Conservation (phyloP, 1,284 basidiomycete species). For the Ceratobasidium sp. region DNA sequence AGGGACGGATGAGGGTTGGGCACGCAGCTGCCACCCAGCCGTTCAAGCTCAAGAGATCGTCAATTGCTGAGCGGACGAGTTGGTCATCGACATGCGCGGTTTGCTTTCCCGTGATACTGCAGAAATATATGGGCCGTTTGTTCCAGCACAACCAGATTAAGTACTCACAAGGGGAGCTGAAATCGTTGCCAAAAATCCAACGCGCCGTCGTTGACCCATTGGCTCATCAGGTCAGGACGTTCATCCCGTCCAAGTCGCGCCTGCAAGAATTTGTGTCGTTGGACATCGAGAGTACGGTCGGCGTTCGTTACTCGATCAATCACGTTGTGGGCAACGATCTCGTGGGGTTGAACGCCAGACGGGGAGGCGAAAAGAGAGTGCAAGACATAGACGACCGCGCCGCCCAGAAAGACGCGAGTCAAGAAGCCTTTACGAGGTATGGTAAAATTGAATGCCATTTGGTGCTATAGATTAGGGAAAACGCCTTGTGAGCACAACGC, state of each 20-base stretch:
- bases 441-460: slow-evolving; percentile 21
- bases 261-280: slow-evolving; percentile 87
- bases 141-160: slow-evolving; percentile 24
- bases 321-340: slow-evolving; percentile 82
- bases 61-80: slow-evolving; percentile 84
- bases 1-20: slow-evolving; percentile 88
- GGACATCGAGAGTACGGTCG: slow-evolving; percentile 87
- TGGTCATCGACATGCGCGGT: slow-evolving; percentile 89
- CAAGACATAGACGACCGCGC: slow-evolving; percentile 53
- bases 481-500: slow-evolving; percentile 12
- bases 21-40: slow-evolving; percentile 99
- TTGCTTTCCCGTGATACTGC: slow-evolving; percentile 79
- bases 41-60: slow-evolving; percentile 89
- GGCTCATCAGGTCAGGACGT: slow-evolving; percentile 79
- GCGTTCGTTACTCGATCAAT: slow-evolving; percentile 85
- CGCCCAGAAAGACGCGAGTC: slow-evolving; percentile 49
- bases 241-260: slow-evolving; percentile 85
- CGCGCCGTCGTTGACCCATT: slow-evolving; percentile 78
- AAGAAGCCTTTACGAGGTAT: slow-evolving; percentile 30
- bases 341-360: slow-evolving; percentile 54
- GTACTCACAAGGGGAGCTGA: slow-evolving; percentile 84
- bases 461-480: neutral
- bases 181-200: slow-evolving; percentile 90
- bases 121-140: slow-evolving; percentile 13
- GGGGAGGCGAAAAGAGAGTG: slow-evolving; percentile 61